These are phyloP conservation scores for Phytophthora sansomeana DNA, from an alignment of 352 stramenopile genomes.

Conservation along the genomic window DNA sequence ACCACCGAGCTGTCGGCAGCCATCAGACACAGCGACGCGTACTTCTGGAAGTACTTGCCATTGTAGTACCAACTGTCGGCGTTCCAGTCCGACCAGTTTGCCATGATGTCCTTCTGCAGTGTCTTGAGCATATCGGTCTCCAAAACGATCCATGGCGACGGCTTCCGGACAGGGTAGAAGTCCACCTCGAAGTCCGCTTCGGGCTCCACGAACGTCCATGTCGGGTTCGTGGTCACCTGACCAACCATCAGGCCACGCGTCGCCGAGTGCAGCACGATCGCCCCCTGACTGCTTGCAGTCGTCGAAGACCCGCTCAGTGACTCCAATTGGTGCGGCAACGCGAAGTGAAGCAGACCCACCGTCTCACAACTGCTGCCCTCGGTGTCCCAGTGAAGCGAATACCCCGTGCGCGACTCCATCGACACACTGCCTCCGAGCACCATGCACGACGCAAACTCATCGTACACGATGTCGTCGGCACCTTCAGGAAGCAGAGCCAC, in stretches of 20 bases:
- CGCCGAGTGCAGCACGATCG: slow-evolving; percentile 52
- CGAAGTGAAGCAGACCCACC: slow-evolving; percentile 62
- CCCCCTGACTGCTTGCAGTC: slow-evolving; percentile 15
- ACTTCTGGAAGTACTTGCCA: slow-evolving; percentile 75
- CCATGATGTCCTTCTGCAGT: slow-evolving; percentile 54
- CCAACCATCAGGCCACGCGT: slow-evolving; percentile 56
- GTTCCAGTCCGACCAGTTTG: slow-evolving; percentile 43
- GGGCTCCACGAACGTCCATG: slow-evolving; percentile 52
- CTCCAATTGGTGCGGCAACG: slow-evolving; percentile 58
- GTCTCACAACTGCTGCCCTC: slow-evolving; percentile 48
- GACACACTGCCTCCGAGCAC: slow-evolving; percentile 59
- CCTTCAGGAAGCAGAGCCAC: slow-evolving; percentile 59
- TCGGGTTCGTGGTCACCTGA: slow-evolving; percentile 27
- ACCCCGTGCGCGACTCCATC: slow-evolving; percentile 63
- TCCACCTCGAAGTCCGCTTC: slow-evolving; percentile 49
- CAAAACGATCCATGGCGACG: slow-evolving; percentile 23
- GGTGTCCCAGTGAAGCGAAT: slow-evolving; percentile 68
- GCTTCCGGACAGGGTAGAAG: slow-evolving; percentile 53
- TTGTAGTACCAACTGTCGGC: slow-evolving; percentile 71
- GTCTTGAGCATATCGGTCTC: slow-evolving; percentile 44
- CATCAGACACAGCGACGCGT: slow-evolving; percentile 71
- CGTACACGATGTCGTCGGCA: slow-evolving; percentile 51
- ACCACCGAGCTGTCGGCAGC: slow-evolving; percentile 47
- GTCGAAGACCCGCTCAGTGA: slow-evolving; percentile 26
- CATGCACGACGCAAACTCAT: slow-evolving; percentile 65